Evolutionary conservation across 73 alveolate species (phyloP).

Genomic region (Paramecium tetraurelia): DNA sequence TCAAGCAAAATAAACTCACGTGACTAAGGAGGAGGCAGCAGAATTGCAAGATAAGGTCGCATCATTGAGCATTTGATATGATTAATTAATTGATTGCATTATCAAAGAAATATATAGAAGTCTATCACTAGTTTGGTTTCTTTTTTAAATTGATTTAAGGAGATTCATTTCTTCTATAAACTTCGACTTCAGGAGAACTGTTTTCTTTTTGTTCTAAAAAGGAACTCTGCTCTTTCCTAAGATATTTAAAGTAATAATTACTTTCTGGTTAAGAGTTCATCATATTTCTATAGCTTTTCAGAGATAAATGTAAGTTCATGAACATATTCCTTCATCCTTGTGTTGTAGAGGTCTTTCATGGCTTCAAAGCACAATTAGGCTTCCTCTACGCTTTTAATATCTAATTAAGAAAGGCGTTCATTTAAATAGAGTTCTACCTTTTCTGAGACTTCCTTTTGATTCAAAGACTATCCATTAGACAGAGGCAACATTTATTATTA

Average conservation of each 20-base stretch:
- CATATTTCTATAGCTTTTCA: conserved; percentile 49
- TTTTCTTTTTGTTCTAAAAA: background rate
- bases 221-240: background rate
- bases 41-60: background rate
- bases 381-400: conserved; percentile 47
- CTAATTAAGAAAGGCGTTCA: background rate
- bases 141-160: background rate
- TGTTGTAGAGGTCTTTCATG: conserved; percentile 46
- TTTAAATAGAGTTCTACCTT: conserved; percentile 48
- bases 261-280: conserved; percentile 30
- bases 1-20: background rate
- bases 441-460: background rate
- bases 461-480: background rate
- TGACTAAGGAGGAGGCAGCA: background rate
- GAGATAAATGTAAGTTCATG: conserved; percentile 51
- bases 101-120: background rate
- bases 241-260: background rate
- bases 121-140: background rate
- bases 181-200: background rate
- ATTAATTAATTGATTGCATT: background rate
- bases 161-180: background rate
- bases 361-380: conserved; percentile 56
- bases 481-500: background rate
- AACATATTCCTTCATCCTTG: conserved; percentile 56
- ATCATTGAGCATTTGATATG: background rate